phyloP scores from a whole-genome alignment of 768 basidiomycete genomes.

The Phlegmacium glaucopus region DNA sequence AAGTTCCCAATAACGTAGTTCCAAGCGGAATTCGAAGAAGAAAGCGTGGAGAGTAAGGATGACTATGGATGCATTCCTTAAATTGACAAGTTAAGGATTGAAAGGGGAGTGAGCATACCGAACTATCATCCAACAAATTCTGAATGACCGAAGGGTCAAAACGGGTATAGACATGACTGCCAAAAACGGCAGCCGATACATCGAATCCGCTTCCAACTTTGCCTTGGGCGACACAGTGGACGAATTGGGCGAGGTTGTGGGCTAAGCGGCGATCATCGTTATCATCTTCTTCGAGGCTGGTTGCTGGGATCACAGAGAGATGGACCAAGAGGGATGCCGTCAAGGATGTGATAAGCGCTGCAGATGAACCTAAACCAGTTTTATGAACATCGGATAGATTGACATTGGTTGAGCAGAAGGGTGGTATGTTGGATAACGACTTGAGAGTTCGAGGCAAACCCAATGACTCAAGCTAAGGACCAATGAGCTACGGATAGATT shows the following conservation, averaged over 20 bases:
- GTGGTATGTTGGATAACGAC: conserved; percentile 67
- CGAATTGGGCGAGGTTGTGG: conserved; percentile 92
- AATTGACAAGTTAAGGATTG: background rate
- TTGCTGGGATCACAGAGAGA: conserved; percentile 53
- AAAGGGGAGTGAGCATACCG: conserved; percentile 31
- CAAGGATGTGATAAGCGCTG: conserved; percentile 94
- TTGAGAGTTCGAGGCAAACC: conserved; percentile 59
- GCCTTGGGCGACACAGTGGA: conserved; percentile 95
- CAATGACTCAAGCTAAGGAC: conserved; percentile 48
- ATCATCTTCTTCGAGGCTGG: conserved; percentile 41
- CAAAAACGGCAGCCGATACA: conserved; percentile 89
- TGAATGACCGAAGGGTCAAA: conserved; percentile 74
- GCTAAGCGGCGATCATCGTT: conserved; percentile 57
- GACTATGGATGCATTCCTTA: too few species aligned
- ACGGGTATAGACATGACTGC: conserved; percentile 89
- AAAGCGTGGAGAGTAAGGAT: conserved; percentile 49
- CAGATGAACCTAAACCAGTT: conserved; percentile 96
- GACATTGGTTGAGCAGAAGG: conserved; percentile 72
- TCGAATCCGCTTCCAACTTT: conserved; percentile 99
- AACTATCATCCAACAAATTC: conserved; percentile 56
- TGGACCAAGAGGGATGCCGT: conserved; percentile 83
- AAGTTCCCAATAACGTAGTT: conserved; percentile 68
- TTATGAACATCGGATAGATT: conserved; percentile 86
- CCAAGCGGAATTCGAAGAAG: conserved; percentile 69
- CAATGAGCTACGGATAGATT: background rate